These are phyloP conservation scores for Plectosphaerella cucumerina DNA, from an alignment of 2,329 filamentous ascomycete species.

Conservation along the genomic window DNA sequence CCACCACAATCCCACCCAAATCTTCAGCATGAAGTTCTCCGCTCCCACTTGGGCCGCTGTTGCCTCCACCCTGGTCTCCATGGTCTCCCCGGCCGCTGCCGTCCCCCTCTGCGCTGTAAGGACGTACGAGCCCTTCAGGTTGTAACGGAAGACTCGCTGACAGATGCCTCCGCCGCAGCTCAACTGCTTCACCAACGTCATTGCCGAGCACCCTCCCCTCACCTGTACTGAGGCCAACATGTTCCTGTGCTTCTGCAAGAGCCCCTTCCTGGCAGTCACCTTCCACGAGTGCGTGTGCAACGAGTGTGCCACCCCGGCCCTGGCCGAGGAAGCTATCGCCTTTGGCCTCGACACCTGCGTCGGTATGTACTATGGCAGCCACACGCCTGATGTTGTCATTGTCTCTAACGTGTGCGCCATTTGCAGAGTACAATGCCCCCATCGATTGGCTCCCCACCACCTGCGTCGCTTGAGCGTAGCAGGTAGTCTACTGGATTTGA, in stretches of 20 bases:
- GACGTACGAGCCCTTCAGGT: neutral
- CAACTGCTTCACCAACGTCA: slow-evolving; percentile 20
- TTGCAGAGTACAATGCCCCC: too few species aligned
- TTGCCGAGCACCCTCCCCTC: slow-evolving; percentile 21
- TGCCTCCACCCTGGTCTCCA: slow-evolving; percentile 5
- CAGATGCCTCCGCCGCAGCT: slow-evolving; percentile 3
- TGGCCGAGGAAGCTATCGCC: slow-evolving; percentile 9
- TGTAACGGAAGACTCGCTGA: neutral
- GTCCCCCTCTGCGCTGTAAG: slow-evolving; percentile 11
- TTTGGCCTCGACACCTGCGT: slow-evolving; percentile 28
- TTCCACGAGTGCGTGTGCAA: slow-evolving; percentile 17
- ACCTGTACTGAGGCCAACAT: slow-evolving; percentile 23
- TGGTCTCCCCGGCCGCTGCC: slow-evolving; percentile 10
- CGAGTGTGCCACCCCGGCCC: slow-evolving; percentile 7
- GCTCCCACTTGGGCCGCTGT: neutral
- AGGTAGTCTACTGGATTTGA: too few species aligned
- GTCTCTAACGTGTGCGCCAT: too few species aligned
- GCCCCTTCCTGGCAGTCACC: slow-evolving; percentile 15
- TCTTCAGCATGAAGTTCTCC: slow-evolving; percentile 5
- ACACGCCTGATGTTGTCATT: too few species aligned
- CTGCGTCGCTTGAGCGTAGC: too few species aligned
- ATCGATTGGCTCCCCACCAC: too few species aligned
- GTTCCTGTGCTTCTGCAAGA: slow-evolving; percentile 25
- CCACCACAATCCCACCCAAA: neutral
- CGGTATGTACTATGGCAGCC: neutral